Evolutionary conservation across 495 filamentous ascomycete genomes (phyloP), one percentile per base, ranked within the genome.

Genomic region (Penicillium cataractarum): DNA sequence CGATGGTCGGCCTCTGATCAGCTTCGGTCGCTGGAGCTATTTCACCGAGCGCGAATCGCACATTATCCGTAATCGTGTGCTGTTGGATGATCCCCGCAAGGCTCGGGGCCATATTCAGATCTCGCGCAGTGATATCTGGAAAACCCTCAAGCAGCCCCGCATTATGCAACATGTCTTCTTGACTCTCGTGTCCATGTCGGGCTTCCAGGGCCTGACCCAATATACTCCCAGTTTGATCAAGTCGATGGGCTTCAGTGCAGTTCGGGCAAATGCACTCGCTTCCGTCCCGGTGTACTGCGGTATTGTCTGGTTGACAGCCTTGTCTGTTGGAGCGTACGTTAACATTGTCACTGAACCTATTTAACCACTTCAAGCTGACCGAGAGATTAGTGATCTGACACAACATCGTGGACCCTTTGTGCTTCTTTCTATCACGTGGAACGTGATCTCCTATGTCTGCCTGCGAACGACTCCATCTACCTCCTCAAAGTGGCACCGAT

Each of bases 251-350:
- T 85, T 83, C 63, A 71, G 68, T 21, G 70, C 76, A 0, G 75
- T 85, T 3, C 57, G 59, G 0, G 79, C 78, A 31, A 86, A 86
- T 61, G 83, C 83, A 0, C 67, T 86, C 64, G 77, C 82, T 0
- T 80, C 82, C 4, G 81, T 85, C 1, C 76, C 80, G 0, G 71
- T 82, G 21, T 82, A 80, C 15, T 83, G 78, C 46, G 58, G 75
- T 10, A 77, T 78, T 55, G 42, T 82, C 61, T 68, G 79, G 79
- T 19, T 84, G 65, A 60, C 69, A 67, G 49, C 81, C 58, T 40
- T 83, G 69, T 75, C 76, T 46, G 63, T 78, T 60, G 65, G 76
- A 49, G 55, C 75, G 76, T 71, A 63, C 29, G 81, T 77, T 54
- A 10, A 60, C 61, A 22, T 49, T 75, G 13, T 19, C 5, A 1